Percentiles rank a stretch among this genome's conserved stretches.
These are phyloP conservation scores for Discostella stelligera DNA, from an alignment of 352 stramenopile genomes.

Conservation along the genomic window DNA sequence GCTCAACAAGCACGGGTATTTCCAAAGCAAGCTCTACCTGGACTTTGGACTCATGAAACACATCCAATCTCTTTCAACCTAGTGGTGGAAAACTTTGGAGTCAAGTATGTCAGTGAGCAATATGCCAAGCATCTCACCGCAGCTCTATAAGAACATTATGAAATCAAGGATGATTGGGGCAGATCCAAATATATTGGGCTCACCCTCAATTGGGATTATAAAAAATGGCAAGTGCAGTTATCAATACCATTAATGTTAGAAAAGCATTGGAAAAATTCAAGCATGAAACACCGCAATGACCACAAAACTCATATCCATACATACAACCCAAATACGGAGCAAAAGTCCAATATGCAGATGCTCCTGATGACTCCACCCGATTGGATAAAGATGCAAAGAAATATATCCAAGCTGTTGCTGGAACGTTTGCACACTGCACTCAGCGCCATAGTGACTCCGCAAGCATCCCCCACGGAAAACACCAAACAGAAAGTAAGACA, in stretches of 20 bases:
- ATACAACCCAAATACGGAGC: slow-evolving; percentile 25
- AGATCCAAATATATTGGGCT: slow-evolving; percentile 31
- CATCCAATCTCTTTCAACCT: slow-evolving; percentile 26
- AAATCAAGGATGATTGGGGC: slow-evolving; percentile 18
- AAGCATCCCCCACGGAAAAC: slow-evolving; percentile 2
- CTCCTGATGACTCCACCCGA: neutral
- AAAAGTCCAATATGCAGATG: slow-evolving; percentile 21
- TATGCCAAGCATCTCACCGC: slow-evolving; percentile 36
- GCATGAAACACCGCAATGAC: slow-evolving; percentile 11
- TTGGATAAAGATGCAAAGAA: slow-evolving; percentile 21
- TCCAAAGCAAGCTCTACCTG: slow-evolving; percentile 7
- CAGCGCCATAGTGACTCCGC: neutral
- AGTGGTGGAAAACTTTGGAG: slow-evolving; percentile 51
- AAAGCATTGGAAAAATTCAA: slow-evolving; percentile 19
- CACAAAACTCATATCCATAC: slow-evolving; percentile 32
- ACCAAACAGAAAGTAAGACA: slow-evolving; percentile 13
- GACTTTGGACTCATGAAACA: slow-evolving; percentile 32
- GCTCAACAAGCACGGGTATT: slow-evolving; percentile 31
- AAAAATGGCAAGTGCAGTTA: slow-evolving; percentile 15
- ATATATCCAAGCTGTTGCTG: slow-evolving; percentile 2
- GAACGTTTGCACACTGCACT: neutral
- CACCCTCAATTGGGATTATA: slow-evolving; percentile 48
- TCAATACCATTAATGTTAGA: slow-evolving; percentile 27
- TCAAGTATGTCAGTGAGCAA: slow-evolving; percentile 26
- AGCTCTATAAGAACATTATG: slow-evolving; percentile 17